Evolutionary conservation across 2,329 filamentous ascomycete genomes (phyloP).

Genomic region (Cladosporium oxysporum): DNA sequence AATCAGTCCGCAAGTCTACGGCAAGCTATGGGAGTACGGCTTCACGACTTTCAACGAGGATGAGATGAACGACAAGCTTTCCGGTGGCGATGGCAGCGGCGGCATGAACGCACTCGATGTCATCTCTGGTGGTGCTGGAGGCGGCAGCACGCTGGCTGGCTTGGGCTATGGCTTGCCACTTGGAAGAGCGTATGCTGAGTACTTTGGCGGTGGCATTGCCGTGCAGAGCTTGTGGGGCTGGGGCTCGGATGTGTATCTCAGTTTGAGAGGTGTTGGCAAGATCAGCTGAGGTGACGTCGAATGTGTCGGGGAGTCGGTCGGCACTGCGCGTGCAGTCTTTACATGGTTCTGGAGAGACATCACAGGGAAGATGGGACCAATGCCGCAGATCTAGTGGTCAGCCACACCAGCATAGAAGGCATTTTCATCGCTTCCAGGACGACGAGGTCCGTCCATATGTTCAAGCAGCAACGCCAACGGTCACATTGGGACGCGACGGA

Average conservation of each 20-base stretch:
- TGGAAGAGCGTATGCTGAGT: conserved; percentile 92
- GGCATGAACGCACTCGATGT: conserved; percentile 71
- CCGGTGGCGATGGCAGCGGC: conserved; percentile 41
- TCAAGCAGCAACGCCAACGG: neutral
- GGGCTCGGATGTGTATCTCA: conserved; percentile 72
- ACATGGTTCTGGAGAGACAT: neutral
- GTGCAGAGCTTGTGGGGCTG: conserved; percentile 96
- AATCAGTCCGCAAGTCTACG: conserved; percentile 79
- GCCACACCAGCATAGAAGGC: neutral
- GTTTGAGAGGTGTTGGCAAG: conserved; percentile 60
- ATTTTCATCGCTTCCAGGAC: neutral
- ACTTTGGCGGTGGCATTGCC: conserved; percentile 92
- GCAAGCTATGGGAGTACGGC: conserved; percentile 93
- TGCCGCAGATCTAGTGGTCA: neutral
- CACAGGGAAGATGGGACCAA: neutral
- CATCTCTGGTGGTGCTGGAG: conserved; percentile 70
- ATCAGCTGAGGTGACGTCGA: conserved; percentile 28
- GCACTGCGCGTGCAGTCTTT: neutral
- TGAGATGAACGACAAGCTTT: conserved; percentile 51
- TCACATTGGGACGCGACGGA: neutral
- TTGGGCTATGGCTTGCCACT: conserved; percentile 90
- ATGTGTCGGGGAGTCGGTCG: neutral
- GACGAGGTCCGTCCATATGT: neutral
- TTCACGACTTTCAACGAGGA: conserved; percentile 91
- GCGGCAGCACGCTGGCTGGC: conserved; percentile 79